Conservation (phyloP, 1,284 basidiomycete species). For the Apiotrichum gracile region DNA sequence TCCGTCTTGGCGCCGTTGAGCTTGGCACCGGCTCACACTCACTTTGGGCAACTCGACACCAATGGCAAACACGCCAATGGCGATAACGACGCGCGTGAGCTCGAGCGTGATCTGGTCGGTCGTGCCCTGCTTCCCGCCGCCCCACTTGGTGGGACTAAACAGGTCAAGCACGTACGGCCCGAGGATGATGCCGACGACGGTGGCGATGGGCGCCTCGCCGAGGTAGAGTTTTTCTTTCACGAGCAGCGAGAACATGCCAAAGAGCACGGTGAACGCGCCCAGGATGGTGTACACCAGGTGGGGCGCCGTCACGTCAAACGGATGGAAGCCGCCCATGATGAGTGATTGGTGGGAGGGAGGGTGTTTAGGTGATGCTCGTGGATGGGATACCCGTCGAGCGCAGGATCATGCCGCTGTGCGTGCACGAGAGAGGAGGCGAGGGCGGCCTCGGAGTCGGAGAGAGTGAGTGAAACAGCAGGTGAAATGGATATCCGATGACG, state of each 20-base stretch:
- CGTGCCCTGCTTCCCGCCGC: constrained; percentile 49
- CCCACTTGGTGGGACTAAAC: constrained; percentile 84
- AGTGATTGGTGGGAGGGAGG: too few relatives aligned
- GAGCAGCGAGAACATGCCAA: constrained; percentile 82
- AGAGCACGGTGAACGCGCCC: constrained; percentile 72
- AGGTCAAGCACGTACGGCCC: constrained; percentile 77
- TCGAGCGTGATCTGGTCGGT: constrained; percentile 76
- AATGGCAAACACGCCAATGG: constrained; percentile 95
- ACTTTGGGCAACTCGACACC: constrained; percentile 88
- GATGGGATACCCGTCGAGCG: too few relatives aligned
- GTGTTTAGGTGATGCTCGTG: too few relatives aligned
- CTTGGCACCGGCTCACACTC: constrained; percentile 3
- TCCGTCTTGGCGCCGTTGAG: neutral
- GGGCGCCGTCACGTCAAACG: constrained; percentile 44
- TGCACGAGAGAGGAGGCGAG: too few relatives aligned
- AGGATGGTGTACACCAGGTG: constrained; percentile 68
- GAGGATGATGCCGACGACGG: constrained; percentile 88
- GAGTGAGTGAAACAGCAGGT: too few relatives aligned
- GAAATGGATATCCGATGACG: too few relatives aligned
- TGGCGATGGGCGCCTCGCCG: constrained; percentile 94
- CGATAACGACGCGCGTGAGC: constrained; percentile 90
- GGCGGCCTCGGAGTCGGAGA: too few relatives aligned
- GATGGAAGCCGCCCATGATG: constrained; percentile 44
- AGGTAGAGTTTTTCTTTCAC: constrained; percentile 91
- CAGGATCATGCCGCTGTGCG: too few relatives aligned